phyloP scores from a whole-genome alignment of 345 rosid species.

The Pelargonium nanum region DNA sequence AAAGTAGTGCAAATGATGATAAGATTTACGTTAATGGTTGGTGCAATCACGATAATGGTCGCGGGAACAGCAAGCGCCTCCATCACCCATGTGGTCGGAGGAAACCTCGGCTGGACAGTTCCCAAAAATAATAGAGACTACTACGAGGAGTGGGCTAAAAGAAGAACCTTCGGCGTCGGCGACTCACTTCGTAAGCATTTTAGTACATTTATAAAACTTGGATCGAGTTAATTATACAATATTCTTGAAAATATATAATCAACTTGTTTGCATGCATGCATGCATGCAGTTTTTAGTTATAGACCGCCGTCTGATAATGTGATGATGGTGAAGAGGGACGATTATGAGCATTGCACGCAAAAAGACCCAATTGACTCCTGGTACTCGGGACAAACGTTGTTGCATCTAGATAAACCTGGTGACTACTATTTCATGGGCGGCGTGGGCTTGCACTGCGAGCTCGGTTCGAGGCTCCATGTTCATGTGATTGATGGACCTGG shows the following conservation, averaged over 20 bases:
- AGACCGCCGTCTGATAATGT: too few relatives aligned
- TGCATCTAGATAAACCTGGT: too few relatives aligned
- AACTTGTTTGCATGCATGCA: too few relatives aligned
- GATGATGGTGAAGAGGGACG: too few relatives aligned
- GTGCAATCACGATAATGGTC: neutral
- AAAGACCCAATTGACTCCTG: too few relatives aligned
- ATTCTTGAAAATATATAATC: too few relatives aligned
- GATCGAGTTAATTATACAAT: too few relatives aligned
- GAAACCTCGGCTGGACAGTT: neutral
- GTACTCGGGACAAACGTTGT: too few relatives aligned
- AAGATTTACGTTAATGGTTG: neutral
- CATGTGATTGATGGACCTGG: neutral
- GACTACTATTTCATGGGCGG: conserved; percentile 12
- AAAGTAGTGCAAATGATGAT: neutral
- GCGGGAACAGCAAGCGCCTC: neutral
- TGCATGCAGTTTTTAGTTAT: too few relatives aligned
- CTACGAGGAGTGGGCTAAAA: neutral
- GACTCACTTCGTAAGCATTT: neutral
- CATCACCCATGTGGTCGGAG: neutral
- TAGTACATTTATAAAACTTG: too few relatives aligned
- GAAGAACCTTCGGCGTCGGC: neutral
- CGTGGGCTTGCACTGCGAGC: conserved; percentile 17
- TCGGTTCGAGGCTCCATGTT: conserved; percentile 19
- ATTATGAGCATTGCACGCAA: too few relatives aligned
- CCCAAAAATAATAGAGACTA: neutral